phyloP scores from a whole-genome alignment of 176 grass and related monocot genomes.

The Avena sativa region DNA sequence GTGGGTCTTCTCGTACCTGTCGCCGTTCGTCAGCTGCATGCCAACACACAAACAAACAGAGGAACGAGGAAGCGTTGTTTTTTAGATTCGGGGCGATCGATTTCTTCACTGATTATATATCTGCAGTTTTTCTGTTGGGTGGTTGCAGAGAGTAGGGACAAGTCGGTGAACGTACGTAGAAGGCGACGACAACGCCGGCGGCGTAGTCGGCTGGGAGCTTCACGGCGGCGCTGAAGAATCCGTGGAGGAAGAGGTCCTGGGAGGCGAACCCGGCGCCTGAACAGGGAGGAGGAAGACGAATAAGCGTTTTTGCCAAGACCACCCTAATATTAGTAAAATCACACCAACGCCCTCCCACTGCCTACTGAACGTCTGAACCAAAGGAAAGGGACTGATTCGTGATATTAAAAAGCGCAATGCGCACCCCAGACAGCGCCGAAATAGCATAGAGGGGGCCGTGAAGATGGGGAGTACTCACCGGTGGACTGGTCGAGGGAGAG shows the following conservation, averaged over 20 bases:
- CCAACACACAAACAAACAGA: neutral
- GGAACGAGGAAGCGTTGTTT: no score
- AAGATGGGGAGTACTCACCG: slow-evolving; percentile 33
- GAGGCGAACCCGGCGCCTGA: slow-evolving; percentile 92
- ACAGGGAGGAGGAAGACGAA: neutral
- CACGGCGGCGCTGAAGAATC: slow-evolving; percentile 90
- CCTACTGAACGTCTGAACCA: neutral
- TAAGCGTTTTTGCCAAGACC: neutral
- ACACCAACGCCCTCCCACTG: neutral
- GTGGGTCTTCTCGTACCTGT: slow-evolving; percentile 78
- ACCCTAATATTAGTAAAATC: neutral
- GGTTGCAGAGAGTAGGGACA: neutral
- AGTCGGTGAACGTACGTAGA: slow-evolving; percentile 55
- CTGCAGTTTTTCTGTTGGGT: no score
- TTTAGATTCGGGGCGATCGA: neutral
- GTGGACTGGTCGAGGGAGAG: slow-evolving; percentile 79
- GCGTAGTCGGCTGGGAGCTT: slow-evolving; percentile 82
- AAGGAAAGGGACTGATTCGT: neutral
- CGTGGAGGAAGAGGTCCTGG: slow-evolving; percentile 78
- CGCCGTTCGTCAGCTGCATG: slow-evolving; percentile 79
- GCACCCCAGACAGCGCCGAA: neutral
- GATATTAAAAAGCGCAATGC: slow-evolving; percentile 30
- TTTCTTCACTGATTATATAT: neutral
- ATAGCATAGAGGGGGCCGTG: neutral
- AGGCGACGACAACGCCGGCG: slow-evolving; percentile 87